Evolutionary conservation across 805 yeast genomes (phyloP), one percentile per base, ranked within the genome.

Genomic region (Candida coquimbonensis): DNA sequence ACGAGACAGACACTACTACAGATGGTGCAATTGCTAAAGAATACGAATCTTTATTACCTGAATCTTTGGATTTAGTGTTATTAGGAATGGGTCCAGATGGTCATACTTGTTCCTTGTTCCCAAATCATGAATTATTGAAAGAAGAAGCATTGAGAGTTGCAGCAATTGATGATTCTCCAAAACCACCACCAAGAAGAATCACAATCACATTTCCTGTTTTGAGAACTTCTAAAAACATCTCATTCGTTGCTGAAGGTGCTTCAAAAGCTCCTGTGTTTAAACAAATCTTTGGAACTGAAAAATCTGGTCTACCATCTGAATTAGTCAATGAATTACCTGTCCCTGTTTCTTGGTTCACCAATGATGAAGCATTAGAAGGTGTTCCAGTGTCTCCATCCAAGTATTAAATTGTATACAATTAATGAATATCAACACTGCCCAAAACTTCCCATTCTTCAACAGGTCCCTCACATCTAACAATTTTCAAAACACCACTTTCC

Each of bases 81-180:
- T 72, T 89, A 51, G 97, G 97, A 21, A 85, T 93, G 63, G 97
- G 97, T 8, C 96, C 96, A 33, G 97, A 89, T 59, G 97, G 96
- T 35, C 97, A 89, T 64, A 89, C 96, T 6, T 87, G 96, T 68
- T 89, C 96, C 1, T 70, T 89, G 51, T 89, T 89, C 77, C 96
- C 96, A 12, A 89, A 83, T 6, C 96, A 88, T 63, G 56, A 64
- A 49, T 72, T 87, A 56, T 70, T 89, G 46, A 52, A 73, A 34
- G 91, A 83, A 60, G 62, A 67, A 26, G 42, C 61, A 9, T 67
- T 71, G 49, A 63, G 65, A 37, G 81, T 89, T 47, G 78, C 90
- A 9, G 66, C 78, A 57, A 77, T 90, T 51, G 72, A 74, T 42
- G 91, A 89, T 62, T 85, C 95, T 11, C 96, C 96, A 63, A 90